Base-by-base conservation (phyloP, 202 grass and related monocot genomes). In the Elaeis oleifera region DNA sequence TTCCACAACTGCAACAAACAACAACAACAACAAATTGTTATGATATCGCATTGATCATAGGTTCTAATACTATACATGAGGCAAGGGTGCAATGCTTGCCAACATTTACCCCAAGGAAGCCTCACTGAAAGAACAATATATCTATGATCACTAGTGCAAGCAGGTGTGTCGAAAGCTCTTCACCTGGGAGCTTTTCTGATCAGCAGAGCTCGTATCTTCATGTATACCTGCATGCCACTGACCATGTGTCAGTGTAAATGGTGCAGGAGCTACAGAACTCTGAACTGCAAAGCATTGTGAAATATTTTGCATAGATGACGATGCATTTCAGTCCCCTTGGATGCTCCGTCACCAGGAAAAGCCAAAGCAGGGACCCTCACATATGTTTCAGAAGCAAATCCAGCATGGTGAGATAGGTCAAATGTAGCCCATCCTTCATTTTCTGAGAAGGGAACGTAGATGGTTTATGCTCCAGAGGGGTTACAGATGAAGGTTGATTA, bases 341-440 rank as follows among this genome's bases (percentile, higher is more conserved):
- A 23, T 63, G 70, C 59, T 36, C 28, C 59, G 76, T 50, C 71
- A 60, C 58, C 64, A 36, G 52, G 64, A 76, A 77, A 62, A 20
- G 70, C 56, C 61, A 62, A 19, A 72, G 58, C 16, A 26, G 77
- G 61, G 76, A 53, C 54, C 71, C 61, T 60, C 57, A 57, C 25
- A 64, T 80, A 75, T 60, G 71, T 52, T 80, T 73, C 56, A 53
- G 72, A 58, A 58, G 62, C 68, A 58, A 51, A 39, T 20, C 50
- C 29, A 61, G 59, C 76, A 74, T 76, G 62, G 52, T 84, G 76
- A 73, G 79, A 76, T 74, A 72, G 56, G 63, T 78, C 82, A 61
- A 99, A 89, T 50, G 80, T 92, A 73, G 94, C 88, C 94, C 94
- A 99, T 68, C 82, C 94, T 71, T 84, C 74, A 60, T 92, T 79